A percentile compares a stretch with the other conserved stretches of the same genome.
These are phyloP conservation scores for Arctium minus DNA, from an alignment of 129 eudicot genomes.

Conservation along the genomic window DNA sequence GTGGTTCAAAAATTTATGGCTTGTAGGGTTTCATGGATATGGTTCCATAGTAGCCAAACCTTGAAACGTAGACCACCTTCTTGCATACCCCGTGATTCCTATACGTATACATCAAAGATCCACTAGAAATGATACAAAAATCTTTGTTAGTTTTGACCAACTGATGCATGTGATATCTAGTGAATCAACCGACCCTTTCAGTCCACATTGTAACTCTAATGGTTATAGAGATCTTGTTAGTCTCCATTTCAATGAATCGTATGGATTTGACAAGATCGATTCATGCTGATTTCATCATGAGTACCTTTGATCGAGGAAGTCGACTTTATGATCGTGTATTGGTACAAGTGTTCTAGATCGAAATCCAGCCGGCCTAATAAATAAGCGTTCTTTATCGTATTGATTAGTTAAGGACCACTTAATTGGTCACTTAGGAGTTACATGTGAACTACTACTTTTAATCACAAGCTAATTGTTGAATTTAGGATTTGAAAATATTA, in stretches of 20 bases:
- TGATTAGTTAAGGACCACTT: neutral
- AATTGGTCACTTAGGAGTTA: neutral
- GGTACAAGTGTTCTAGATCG: neutral
- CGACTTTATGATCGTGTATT: neutral
- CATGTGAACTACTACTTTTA: neutral
- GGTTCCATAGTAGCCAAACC: slow-evolving; percentile 13
- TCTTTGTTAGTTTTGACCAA: neutral
- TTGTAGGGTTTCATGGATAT: slow-evolving; percentile 7
- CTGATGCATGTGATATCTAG: slow-evolving; percentile 2
- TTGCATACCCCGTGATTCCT: slow-evolving; percentile 21
- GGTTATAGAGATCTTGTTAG: neutral
- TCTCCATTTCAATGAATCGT: neutral
- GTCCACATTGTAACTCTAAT: neutral
- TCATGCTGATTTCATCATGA: neutral
- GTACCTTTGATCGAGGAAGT: neutral
- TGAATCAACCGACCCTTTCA: neutral
- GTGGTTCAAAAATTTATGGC: slow-evolving; percentile 7
- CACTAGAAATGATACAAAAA: neutral
- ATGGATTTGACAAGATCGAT: neutral
- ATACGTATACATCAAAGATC: neutral
- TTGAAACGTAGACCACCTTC: neutral
- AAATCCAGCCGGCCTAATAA: too few species aligned
- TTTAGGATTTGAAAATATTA: neutral
- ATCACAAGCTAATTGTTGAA: neutral
- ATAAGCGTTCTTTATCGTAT: neutral